Base-by-base conservation (phyloP, 306 rosid genomes). In the Albizia julibrissin region DNA sequence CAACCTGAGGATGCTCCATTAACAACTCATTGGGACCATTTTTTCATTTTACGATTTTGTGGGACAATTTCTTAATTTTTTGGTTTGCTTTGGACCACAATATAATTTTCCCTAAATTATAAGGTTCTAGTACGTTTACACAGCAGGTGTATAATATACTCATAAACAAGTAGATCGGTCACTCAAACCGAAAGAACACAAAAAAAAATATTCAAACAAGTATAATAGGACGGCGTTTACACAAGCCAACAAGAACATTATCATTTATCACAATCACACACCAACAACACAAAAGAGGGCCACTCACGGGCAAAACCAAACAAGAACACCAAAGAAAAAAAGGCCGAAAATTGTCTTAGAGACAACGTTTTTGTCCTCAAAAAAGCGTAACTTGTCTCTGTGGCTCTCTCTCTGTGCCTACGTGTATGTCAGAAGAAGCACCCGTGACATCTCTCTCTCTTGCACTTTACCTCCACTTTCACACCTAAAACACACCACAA, bases 251-350 rank as follows among this genome's bases (percentile, higher is more conserved):
- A 66, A 76, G 86, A 89, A 89, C 85, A 89, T 91, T 75, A 81
- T 81, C 78, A 86, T n/a, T 91, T 77, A 81, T 80, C 78, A 86
- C 33, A 18, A 15, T 83, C 87, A 80, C 88, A 78, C 88, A 81
- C 83, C 85, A 81, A 88, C 87, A 90, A 2, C 8, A 37, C 40
- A 73, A 67, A 66, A 82, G 77, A 85, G 87, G 83, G 78, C 75
- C 79, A 59, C 88, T 91, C 96, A 95, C 94, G 97, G 96, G 97
- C 91, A 89, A 69, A 86, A 84, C 89, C 87, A 89, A 87, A 85
- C 87, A 88, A 88, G 34, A 70, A 77, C 71, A 80, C 71, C 74
- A 81, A 74, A 82, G 75, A 65, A 72, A 85, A 87, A 80, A 87
- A 70, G 77, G 44, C 79, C 81, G 81, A 76, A 75, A 46, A 62